These are phyloP conservation scores for Nematocida homosporus DNA, from an alignment of 371 early-diverging fungal genomes.

Conservation along the genomic window DNA sequence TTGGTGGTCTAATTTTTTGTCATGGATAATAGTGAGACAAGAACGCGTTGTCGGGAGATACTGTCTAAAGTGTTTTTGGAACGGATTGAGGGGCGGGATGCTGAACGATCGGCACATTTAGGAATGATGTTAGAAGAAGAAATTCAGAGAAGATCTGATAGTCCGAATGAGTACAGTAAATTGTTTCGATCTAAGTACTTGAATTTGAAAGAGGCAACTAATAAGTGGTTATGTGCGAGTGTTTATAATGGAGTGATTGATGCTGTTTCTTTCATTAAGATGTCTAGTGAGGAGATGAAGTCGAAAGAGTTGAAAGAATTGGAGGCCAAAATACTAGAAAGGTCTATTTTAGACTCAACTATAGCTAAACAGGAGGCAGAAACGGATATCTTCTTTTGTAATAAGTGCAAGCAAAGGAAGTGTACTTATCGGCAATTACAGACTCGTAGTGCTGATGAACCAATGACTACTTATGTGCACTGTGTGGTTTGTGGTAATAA, in stretches of 20 bases:
- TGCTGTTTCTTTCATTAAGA: constrained; percentile 60
- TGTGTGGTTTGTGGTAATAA: constrained; percentile 67
- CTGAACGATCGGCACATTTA: constrained; percentile 10
- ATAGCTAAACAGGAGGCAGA: constrained; percentile 66
- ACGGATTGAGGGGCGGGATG: constrained; percentile 8
- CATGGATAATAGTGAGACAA: constrained; percentile 16
- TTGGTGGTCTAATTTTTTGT: constrained; percentile 9
- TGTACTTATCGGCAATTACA: constrained; percentile 68
- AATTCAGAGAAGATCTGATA: constrained; percentile 24
- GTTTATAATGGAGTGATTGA: constrained; percentile 64
- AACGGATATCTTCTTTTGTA: constrained; percentile 68
- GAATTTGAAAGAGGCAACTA: constrained; percentile 66
- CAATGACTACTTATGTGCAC: constrained; percentile 69
- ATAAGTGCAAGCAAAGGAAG: constrained; percentile 67
- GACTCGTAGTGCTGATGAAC: constrained; percentile 69
- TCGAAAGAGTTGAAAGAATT: constrained; percentile 57
- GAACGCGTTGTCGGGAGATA: constrained; percentile 40
- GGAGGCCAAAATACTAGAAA: constrained; percentile 60
- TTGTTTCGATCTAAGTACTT: constrained; percentile 63
- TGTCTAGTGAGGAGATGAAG: constrained; percentile 68
- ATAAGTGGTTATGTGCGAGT: constrained; percentile 58
- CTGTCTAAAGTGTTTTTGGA: constrained; percentile 35
- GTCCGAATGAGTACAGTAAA: constrained; percentile 33
- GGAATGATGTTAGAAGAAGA: constrained; percentile 40
- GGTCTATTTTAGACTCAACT: constrained; percentile 61